Conservation (phyloP, 208 protist genomes). For the Blastocrithidia nonstop region DNA sequence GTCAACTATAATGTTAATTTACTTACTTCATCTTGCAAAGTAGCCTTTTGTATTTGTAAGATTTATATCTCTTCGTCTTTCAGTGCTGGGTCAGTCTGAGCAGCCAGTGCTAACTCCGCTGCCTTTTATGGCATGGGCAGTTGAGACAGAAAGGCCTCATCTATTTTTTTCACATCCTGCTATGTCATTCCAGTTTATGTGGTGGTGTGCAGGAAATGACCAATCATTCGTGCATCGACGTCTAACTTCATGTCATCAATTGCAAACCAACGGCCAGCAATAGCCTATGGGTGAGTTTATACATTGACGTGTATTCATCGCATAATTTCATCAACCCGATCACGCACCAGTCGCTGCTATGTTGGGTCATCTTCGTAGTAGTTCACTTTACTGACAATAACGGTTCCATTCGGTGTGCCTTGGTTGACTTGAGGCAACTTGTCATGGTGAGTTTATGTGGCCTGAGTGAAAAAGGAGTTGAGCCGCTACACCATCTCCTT, state of each 20-base stretch:
- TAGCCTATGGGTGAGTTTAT: slow-evolving; percentile 46
- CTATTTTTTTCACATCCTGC: slow-evolving; percentile 20
- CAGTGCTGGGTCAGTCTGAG: slow-evolving; percentile 34
- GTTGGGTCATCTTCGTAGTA: slow-evolving; percentile 67
- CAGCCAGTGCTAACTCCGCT: slow-evolving; percentile 10
- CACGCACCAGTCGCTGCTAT: slow-evolving; percentile 67
- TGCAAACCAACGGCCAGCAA: slow-evolving; percentile 67
- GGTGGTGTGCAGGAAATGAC: slow-evolving; percentile 60
- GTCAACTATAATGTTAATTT: slow-evolving; percentile 8
- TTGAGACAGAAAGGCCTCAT: slow-evolving; percentile 12
- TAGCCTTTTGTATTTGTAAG: slow-evolving; percentile 17
- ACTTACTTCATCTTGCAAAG: slow-evolving; percentile 14
- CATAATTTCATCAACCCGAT: slow-evolving; percentile 68
- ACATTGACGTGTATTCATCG: slow-evolving; percentile 65
- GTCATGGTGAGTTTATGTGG: slow-evolving; percentile 9
- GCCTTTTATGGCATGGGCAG: slow-evolving; percentile 23
- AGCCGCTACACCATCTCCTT: slow-evolving; percentile 47
- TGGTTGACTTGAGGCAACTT: slow-evolving; percentile 26
- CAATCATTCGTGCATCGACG: slow-evolving; percentile 57
- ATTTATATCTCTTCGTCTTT: slow-evolving; percentile 60
- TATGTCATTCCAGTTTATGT: slow-evolving; percentile 58
- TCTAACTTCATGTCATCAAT: slow-evolving; percentile 83
- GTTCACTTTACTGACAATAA: slow-evolving; percentile 35
- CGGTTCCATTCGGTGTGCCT: slow-evolving; percentile 57
- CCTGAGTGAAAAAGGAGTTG: slow-evolving; percentile 33